Base-by-base conservation (phyloP, 139 green algal genomes). In the Chlamydomonas schloesseri region DNA sequence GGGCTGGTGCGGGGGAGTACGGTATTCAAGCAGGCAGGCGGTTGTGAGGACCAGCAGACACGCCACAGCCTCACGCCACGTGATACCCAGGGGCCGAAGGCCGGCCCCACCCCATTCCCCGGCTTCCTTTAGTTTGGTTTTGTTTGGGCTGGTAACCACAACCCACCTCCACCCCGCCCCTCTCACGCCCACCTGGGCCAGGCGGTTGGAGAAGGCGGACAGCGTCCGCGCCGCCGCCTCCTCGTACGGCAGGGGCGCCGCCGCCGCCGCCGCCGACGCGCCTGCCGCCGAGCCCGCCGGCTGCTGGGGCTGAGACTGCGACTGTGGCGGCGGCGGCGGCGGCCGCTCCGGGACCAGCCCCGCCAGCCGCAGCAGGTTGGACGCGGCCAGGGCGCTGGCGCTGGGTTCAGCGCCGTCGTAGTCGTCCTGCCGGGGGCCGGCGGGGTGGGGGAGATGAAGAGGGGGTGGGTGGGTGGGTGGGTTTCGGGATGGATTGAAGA, bases 401-500 rank as follows among this genome's bases (percentile, higher is more conserved):
- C 94, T 91, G 15, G 96, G 96, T 87, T 99, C 96, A 3, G 96
- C 96, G 5, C 96, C 95, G 69, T 98, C 96, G 57, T 98, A 98
- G 64, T 98, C 95, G 84, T 97, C 95, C 88, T 97, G 96, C 0
- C 33, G 24, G 18, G 11, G 33, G 21, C 3, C 14, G 72, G 72
- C 3, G 28, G 72, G 1, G 42, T 3, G 42, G 42, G 5, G 42
- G 42, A 13, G 73, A 4, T 28, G 53, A 11, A 9, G 53, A 9
- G n/a, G 55, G 53, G 33, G 29, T 31, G 24, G 69, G 1, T 8
- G 2, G 21, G 34, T 21, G 36, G 67, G n/a, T n/a, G n/a, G 31
- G n/a, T 6, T 1, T 72, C 9, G 67, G 5, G 13, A 3, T 42
- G 1, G 3, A 71, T 8, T 34, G 28, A 71, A n/a, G n/a, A n/a